A percentile compares a stretch with the other conserved stretches of the same genome.
Conservation (phyloP, 805 yeast genomes). For the Wickerhamomyces pijperi region DNA sequence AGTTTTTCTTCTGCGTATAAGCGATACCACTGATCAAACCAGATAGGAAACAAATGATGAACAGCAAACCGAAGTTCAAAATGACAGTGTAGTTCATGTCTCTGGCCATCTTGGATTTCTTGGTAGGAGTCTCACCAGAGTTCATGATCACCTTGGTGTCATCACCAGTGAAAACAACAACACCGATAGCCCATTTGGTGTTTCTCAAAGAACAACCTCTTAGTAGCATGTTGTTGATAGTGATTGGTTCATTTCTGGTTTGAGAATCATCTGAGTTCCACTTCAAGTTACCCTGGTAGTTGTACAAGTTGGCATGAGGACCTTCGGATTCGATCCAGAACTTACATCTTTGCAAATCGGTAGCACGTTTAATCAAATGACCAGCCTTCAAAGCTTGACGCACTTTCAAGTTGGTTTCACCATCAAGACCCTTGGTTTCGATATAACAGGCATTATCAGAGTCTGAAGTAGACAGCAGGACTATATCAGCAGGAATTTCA, state of each 20-base stretch:
- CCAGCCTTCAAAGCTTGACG: constrained; percentile 63
- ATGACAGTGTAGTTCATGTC: constrained; percentile 64
- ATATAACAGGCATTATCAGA: constrained; percentile 59
- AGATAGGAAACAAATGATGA: constrained; percentile 55
- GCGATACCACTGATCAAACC: constrained; percentile 64
- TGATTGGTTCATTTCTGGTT: constrained; percentile 47
- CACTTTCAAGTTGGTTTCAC: constrained; percentile 69
- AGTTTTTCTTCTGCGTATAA: constrained; percentile 33
- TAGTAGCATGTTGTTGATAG: constrained; percentile 55
- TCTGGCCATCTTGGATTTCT: constrained; percentile 60
- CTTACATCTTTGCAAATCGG: constrained; percentile 37
- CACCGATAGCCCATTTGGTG: constrained; percentile 74
- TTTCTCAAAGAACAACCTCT: constrained; percentile 75
- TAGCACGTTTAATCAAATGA: constrained; percentile 33
- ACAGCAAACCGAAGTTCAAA: constrained; percentile 53
- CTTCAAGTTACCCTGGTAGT: constrained; percentile 62
- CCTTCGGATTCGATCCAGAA: constrained; percentile 77
- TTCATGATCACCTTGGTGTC: constrained; percentile 78
- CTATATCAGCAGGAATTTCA: constrained; percentile 71
- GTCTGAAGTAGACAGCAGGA: constrained; percentile 57
- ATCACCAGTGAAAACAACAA: constrained; percentile 66
- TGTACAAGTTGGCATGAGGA: constrained; percentile 68
- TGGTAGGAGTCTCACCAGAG: constrained; percentile 71
- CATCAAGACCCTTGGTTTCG: constrained; percentile 76
- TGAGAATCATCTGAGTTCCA: constrained; percentile 31